Evolutionary conservation across 768 basidiomycete genomes (phyloP).

Genomic region (Inosperma sp.): DNA sequence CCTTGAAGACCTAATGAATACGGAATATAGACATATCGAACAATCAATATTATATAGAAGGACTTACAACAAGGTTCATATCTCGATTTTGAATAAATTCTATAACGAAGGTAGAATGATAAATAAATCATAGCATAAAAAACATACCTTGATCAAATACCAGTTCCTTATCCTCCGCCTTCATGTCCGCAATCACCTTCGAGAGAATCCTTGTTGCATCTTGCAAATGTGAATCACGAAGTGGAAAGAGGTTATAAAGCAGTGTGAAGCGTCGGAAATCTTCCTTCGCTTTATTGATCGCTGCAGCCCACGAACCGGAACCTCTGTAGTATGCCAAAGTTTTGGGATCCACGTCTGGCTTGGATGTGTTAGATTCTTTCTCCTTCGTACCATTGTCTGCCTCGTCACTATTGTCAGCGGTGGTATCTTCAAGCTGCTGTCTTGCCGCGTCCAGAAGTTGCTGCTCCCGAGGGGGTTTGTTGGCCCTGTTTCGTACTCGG

Average conservation of each 20-base stretch:
- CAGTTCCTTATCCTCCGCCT: conserved; percentile 2
- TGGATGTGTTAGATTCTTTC: background rate
- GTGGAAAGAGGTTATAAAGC: conserved; percentile 3
- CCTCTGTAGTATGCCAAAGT: background rate
- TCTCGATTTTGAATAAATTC: conserved; percentile 2
- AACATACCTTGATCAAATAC: conserved; percentile 6
- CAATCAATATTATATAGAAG: background rate
- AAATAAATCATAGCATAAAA: background rate
- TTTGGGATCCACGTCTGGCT: background rate
- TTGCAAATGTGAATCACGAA: conserved; percentile 1
- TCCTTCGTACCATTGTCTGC: background rate
- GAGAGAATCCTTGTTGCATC: conserved; percentile 2
- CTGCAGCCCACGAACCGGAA: background rate
- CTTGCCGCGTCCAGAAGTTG: background rate
- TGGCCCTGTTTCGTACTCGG: conserved; percentile 5
- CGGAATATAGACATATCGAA: background rate
- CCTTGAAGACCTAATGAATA: conserved; percentile 10
- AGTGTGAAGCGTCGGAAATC: background rate
- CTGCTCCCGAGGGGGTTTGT: conserved; percentile 7
- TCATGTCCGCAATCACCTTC: conserved; percentile 7
- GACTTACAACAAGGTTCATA: conserved; percentile 9
- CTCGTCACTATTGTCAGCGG: background rate
- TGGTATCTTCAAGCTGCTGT: background rate
- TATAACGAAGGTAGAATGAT: background rate
- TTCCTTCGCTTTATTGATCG: conserved; percentile 4